Base-by-base conservation (phyloP, 1,284 basidiomycete species). In the Stereum hirsutum region DNA sequence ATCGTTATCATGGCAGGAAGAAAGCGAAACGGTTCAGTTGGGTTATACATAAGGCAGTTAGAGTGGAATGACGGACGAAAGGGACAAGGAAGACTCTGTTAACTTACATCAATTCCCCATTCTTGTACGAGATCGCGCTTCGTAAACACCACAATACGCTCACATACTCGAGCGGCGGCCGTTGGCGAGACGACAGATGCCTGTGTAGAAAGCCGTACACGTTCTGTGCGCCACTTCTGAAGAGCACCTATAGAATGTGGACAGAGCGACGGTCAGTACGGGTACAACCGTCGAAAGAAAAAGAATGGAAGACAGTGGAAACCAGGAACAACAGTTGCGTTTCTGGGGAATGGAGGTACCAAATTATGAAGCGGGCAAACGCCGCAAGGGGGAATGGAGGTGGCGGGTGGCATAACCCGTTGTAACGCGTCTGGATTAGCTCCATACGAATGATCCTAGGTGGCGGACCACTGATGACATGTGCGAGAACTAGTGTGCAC, bases 91-190 rank as follows among this genome's bases (percentile, higher is more conserved):
- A 46, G 32, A n/a, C n/a, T n/a, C n/a, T n/a, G n/a, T n/a, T n/a
- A 31, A 59, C 75, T 52, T 53, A 93, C 93, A 70, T 86, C 75
- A 54, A 94, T 76, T 25, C 91, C 89, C 72, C 82, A 81, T 49
- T 75, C 70, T 38, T 93, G 82, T 5, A 96, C 89, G 35, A 98
- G 69, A 64, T 99, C 96, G 32, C 85, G 75, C 67, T 98, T 98
- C 54, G 91, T 95, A 54, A 98, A 80, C 5, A 98, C 88, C 33
- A 99, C 79, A 31, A 99, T 74, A 42, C 88, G 85, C 63, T 93
- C 84, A 54, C 86, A 85, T 39, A 78, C 66, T 43, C 62, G 60
- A 20, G 57, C 57, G 20, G 41, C 41, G 6, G 44, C 49, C 0
- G 44, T 38, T 19, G 49, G 45, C 10, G 50, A 37, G 12, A 39